Percentiles rank a stretch among this genome's conserved stretches.
Evolutionary conservation across 2,329 filamentous ascomycete species (phyloP).

Genomic region (Diplodia sapinea): DNA sequence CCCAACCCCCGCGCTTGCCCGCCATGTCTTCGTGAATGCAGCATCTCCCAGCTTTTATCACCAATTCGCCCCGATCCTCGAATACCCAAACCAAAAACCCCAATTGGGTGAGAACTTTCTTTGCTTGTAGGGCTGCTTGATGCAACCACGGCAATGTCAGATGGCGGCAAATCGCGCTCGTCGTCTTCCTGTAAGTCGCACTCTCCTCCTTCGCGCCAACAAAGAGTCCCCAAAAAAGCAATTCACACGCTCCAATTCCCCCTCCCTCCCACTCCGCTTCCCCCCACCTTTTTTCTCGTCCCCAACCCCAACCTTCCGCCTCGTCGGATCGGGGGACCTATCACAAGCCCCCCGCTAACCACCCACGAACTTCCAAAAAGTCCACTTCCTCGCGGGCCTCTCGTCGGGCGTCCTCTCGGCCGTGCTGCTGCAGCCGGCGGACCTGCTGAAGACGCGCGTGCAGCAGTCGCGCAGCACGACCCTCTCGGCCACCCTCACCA

Average conservation of each 20-base stretch:
- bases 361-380: conserved; percentile 33
- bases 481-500: conserved; percentile 70
- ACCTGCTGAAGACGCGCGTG: conserved; percentile 94
- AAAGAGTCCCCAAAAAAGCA: neutral
- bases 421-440: conserved; percentile 89
- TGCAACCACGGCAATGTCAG: conserved; percentile 55
- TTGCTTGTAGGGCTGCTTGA: conserved; percentile 22
- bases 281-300: neutral
- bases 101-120: neutral
- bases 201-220: neutral
- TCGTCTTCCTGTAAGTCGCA: conserved; percentile 57
- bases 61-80: neutral
- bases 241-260: neutral
- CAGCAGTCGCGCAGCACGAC: conserved; percentile 80
- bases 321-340: neutral
- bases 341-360: neutral
- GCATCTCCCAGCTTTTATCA: neutral
- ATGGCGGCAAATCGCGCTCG: conserved; percentile 56
- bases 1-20: neutral
- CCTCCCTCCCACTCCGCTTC: neutral
- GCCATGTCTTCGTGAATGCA: conserved; percentile 18
- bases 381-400: conserved; percentile 88
- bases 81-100: neutral
- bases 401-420: conserved; percentile 86
- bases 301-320: neutral